Evolutionary conservation across 2,329 filamentous ascomycete genomes (phyloP).

Genomic region (Nothophaeocryptopus gaeumannii): DNA sequence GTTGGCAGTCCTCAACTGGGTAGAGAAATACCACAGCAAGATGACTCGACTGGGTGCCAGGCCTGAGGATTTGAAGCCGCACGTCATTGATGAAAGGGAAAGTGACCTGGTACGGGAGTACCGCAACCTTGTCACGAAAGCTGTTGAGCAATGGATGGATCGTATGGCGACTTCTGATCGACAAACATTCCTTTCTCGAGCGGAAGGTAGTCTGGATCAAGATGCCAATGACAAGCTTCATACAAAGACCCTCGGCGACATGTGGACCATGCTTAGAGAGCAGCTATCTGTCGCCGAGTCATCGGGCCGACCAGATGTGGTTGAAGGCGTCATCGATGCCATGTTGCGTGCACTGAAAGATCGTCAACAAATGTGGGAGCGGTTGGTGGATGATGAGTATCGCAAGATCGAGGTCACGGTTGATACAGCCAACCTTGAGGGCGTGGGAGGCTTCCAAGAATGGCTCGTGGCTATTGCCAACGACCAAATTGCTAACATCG

Average conservation of each 20-base stretch:
- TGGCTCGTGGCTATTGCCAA: constrained; percentile 97
- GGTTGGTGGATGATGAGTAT: constrained; percentile 82
- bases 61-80: constrained; percentile 73
- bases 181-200: constrained; percentile 75
- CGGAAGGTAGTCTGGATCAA: constrained; percentile 75
- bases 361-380: constrained; percentile 82
- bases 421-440: constrained; percentile 62
- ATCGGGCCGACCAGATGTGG: constrained; percentile 82
- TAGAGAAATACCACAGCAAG: constrained; percentile 92
- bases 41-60: constrained; percentile 83
- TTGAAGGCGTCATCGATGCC: constrained; percentile 91
- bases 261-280: constrained; percentile 97
- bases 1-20: constrained; percentile 90
- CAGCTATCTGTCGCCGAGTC: constrained; percentile 82
- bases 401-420: constrained; percentile 63
- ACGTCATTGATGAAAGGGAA: constrained; percentile 87
- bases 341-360: constrained; percentile 86
- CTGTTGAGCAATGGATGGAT: constrained; percentile 96
- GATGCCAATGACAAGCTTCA: constrained; percentile 89
- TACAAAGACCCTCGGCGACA: constrained; percentile 84
- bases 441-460: constrained; percentile 72
- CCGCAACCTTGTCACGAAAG: constrained; percentile 89
- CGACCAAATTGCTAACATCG: constrained; percentile 97
- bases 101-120: constrained; percentile 90
- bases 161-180: constrained; percentile 81